Evolutionary conservation across 164 flowering plant genomes (phyloP).

Genomic region (Nymphaea colorata): DNA sequence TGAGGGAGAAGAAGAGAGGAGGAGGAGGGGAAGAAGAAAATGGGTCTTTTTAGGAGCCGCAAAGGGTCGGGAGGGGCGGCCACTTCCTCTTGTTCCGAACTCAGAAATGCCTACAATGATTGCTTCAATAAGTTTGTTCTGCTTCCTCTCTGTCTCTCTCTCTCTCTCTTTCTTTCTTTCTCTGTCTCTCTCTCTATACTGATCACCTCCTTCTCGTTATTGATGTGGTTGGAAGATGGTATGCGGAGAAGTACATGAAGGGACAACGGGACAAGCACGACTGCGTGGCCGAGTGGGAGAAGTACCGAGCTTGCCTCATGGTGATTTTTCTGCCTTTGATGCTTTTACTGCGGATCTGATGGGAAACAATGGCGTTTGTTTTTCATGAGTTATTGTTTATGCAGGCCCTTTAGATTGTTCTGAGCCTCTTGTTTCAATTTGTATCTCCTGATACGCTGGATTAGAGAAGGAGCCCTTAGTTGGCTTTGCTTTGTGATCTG

Average conservation of each 20-base stretch:
- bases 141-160: background rate
- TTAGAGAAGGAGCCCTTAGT: no score
- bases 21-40: no score
- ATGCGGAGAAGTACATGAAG: slow-evolving; percentile 75
- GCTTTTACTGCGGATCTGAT: background rate
- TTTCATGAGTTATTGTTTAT: no score
- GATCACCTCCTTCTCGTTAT: background rate
- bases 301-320: slow-evolving; percentile 74
- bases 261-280: slow-evolving; percentile 85
- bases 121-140: slow-evolving; percentile 65
- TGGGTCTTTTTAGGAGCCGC: no score
- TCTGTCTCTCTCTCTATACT: background rate
- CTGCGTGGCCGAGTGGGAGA: slow-evolving; percentile 67
- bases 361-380: no score
- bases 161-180: background rate
- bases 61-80: slow-evolving; percentile 13
- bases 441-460: no score
- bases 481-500: no score
- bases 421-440: no score
- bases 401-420: no score
- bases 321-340: slow-evolving; percentile 22
- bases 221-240: slow-evolving; percentile 43
- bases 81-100: slow-evolving; percentile 71
- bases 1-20: no score
- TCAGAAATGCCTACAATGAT: slow-evolving; percentile 62